These are phyloP conservation scores for Zygoascus flipseniorum DNA, from an alignment of 805 yeast genomes.

Conservation along the genomic window DNA sequence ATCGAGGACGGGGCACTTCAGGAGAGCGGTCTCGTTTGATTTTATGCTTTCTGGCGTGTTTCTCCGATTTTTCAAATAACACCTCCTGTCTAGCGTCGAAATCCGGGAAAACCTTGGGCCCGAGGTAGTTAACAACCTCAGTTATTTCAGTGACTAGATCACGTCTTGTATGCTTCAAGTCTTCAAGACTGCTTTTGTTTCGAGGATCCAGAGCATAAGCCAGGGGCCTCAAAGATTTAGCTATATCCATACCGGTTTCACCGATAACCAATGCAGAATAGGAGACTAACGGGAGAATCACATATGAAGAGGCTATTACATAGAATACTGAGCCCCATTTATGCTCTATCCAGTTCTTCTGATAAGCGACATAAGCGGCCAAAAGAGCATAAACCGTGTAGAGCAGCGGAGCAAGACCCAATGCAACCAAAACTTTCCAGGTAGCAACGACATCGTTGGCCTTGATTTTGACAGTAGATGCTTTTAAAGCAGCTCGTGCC, in stretches of 20 bases:
- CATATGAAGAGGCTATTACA: conserved; percentile 45
- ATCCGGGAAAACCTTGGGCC: conserved; percentile 82
- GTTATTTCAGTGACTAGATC: conserved; percentile 67
- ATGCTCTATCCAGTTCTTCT: conserved; percentile 24
- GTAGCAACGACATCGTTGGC: conserved; percentile 95
- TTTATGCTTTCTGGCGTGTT: neutral
- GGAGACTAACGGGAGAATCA: conserved; percentile 62
- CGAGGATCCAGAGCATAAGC: conserved; percentile 38
- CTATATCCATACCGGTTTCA: conserved; percentile 84
- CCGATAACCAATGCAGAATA: conserved; percentile 89
- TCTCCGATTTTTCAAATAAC: conserved; percentile 8
- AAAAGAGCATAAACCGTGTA: conserved; percentile 67
- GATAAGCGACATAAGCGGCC: conserved; percentile 28
- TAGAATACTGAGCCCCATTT: conserved; percentile 17
- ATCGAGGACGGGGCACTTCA: conserved; percentile 2
- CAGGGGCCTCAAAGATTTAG: conserved; percentile 75
- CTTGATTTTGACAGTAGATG: conserved; percentile 79
- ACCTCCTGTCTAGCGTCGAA: conserved; percentile 28
- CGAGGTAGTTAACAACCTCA: conserved; percentile 66
- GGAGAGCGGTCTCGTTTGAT: conserved; percentile 5
- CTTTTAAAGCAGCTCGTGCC: conserved; percentile 71
- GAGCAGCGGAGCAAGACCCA: conserved; percentile 82
- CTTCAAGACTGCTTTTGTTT: conserved; percentile 32
- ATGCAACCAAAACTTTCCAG: conserved; percentile 86
- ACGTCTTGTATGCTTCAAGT: conserved; percentile 53